Evolutionary conservation across 164 flowering plant species (phyloP).

Genomic region (Piper longum): DNA sequence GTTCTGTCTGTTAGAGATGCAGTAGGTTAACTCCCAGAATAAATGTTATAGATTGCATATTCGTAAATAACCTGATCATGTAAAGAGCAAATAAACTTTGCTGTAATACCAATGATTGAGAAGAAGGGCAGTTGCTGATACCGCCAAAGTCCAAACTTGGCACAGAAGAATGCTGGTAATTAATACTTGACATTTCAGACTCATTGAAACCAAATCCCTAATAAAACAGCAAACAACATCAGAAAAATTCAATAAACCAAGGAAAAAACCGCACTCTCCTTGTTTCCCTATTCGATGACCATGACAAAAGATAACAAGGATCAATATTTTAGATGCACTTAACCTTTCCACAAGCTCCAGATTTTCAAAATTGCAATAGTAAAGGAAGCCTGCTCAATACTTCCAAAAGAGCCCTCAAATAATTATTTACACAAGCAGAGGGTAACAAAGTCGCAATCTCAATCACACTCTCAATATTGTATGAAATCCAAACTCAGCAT

Average conservation of each 20-base stretch:
- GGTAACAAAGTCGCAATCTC: not conserved
- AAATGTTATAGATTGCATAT: not conserved
- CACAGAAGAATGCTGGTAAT: not conserved
- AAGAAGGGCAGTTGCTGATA: constrained; percentile 11
- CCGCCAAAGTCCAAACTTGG: not conserved
- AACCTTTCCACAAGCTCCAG: constrained; percentile 13
- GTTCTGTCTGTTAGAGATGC: constrained; percentile 25
- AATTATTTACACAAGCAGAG: constrained; percentile 58
- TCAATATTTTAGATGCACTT: constrained; percentile 7
- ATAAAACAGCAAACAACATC: not conserved
- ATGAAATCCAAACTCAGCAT: not conserved
- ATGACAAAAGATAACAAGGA: no score
- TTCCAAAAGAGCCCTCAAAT: constrained; percentile 34
- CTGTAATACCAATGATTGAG: constrained; percentile 13
- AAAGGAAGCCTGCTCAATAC: constrained; percentile 11
- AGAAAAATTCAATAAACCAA: not conserved
- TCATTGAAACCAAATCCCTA: constrained; percentile 9
- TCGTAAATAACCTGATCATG: not conserved
- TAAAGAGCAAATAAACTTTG: constrained; percentile 18
- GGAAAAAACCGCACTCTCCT: no score
- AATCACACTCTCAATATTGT: not conserved
- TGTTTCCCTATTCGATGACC: not conserved
- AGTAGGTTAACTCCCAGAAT: not conserved
- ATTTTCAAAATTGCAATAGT: constrained; percentile 14
- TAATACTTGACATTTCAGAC: not conserved